A percentile compares a stretch with the other conserved stretches of the same genome.
These are phyloP conservation scores for Botrytis squamosa DNA, from an alignment of 2,329 filamentous ascomycete genomes.

Conservation along the genomic window DNA sequence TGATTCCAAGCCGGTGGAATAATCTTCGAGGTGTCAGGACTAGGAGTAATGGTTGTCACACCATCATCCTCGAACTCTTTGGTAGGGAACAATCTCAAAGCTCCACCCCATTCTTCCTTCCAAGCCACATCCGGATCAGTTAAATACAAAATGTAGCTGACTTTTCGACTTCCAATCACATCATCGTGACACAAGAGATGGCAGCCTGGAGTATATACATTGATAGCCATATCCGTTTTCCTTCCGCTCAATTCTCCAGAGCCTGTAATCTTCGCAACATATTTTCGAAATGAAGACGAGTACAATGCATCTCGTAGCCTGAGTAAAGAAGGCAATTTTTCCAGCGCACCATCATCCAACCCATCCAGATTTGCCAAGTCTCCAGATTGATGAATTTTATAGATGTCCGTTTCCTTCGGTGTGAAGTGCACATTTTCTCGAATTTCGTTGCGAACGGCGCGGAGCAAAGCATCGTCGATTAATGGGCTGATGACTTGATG, in stretches of 20 bases:
- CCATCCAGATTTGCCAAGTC: constrained; percentile 96
- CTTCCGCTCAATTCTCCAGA: constrained; percentile 84
- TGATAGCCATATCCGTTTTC: constrained; percentile 99
- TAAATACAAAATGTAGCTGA: constrained; percentile 96
- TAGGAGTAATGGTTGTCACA: constrained; percentile 74
- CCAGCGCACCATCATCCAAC: constrained; percentile 79
- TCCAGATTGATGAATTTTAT: constrained; percentile 98
- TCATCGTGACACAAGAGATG: constrained; percentile 97
- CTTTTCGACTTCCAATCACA: constrained; percentile 92
- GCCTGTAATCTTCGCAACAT: constrained; percentile 80
- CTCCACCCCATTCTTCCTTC: constrained; percentile 90
- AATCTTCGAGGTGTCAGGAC: constrained; percentile 72
- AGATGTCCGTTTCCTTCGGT: constrained; percentile 98
- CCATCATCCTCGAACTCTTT: constrained; percentile 64
- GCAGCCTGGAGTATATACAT: constrained; percentile 94
- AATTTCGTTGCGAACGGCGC: constrained; percentile 84
- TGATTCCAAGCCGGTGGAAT: constrained; percentile 98
- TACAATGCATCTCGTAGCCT: constrained; percentile 92
- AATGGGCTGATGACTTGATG: constrained; percentile 85
- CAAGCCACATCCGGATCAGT: constrained; percentile 89
- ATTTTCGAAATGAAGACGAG: constrained; percentile 83
- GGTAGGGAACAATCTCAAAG: constrained; percentile 80
- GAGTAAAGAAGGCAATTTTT: constrained; percentile 85
- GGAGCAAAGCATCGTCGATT: constrained; percentile 78
- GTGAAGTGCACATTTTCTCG: constrained; percentile 90